A percentile compares a stretch with the other conserved stretches of the same genome.
Conservation (phyloP, 1,284 basidiomycete species). For the Puccinia sorghi region DNA sequence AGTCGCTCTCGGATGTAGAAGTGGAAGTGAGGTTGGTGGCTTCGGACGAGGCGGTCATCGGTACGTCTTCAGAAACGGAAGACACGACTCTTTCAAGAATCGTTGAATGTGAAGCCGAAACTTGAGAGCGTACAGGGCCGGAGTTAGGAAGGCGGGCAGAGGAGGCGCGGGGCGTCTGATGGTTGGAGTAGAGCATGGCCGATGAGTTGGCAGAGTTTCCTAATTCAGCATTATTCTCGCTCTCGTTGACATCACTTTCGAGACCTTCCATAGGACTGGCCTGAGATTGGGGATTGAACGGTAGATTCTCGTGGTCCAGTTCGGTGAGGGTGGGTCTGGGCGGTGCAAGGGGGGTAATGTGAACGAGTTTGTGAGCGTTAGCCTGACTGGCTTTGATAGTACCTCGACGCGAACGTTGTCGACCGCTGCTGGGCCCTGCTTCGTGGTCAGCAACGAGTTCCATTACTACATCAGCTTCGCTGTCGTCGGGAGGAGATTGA, state of each 20-base stretch:
- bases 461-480: constrained; percentile 47
- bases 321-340: constrained; percentile 37
- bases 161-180: constrained; percentile 50
- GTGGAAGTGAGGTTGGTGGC: neutral
- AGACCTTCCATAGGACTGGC: constrained; percentile 42
- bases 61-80: constrained; percentile 2
- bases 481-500: constrained; percentile 38
- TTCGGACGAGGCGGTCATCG: neutral
- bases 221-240: neutral
- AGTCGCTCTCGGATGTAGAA: constrained; percentile 14
- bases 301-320: constrained; percentile 36
- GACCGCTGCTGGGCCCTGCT: constrained; percentile 35
- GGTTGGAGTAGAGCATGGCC: constrained; percentile 13
- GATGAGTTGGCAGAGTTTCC: neutral
- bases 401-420: constrained; percentile 38
- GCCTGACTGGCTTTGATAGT: constrained; percentile 43
- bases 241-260: constrained; percentile 11
- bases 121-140: neutral
- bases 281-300: neutral
- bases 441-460: constrained; percentile 28
- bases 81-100: neutral
- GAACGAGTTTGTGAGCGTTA: constrained; percentile 26
- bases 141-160: constrained; percentile 36
- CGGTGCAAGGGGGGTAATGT: constrained; percentile 38
- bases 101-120: neutral